Base-by-base conservation (phyloP, 495 filamentous ascomycete species). In the Chaetomium fimeti region DNA sequence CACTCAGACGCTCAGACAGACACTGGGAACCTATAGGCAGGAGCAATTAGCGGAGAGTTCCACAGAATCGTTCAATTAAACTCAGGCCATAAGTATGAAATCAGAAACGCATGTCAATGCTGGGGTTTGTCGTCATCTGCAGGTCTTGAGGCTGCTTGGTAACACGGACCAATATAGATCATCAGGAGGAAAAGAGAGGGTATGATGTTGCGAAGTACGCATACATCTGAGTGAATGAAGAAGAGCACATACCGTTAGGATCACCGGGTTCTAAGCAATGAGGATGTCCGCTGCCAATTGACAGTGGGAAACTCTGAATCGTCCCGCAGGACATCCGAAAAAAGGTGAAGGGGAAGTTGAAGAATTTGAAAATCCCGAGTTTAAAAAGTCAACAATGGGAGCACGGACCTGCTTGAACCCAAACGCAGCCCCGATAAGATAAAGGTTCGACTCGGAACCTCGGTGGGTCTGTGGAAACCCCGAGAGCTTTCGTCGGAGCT, bases 101-200 rank as follows among this genome's bases (percentile, higher is more conserved):
- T 96, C 92, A 96, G 92, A 91, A 84, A 77, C 88, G 90, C 91
- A 88, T 85, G 58, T 83, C 79, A 79, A 89, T 90, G 79, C 79
- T 81, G 83, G 85, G 79, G 75, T 78, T 80, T 84, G 83, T 94
- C 92, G 84, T 93, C 93, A 87, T 87, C 74, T 83, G 82, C 88
- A 89, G 89, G 89, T 94, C 91, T 96, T 96, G 91, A 91, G 84
- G 88, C 92, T 88, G 88, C 90, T 97, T 88, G 87, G 93, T 84
- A 97, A 96, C 92, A 97, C 92, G 93, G 93, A 96, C 93, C 91
- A 96, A 95, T 88, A 77, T 84, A 69, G 84, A 85, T 95, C 91
- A 95, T 96, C 92, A 96, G 85, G 72, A 96, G 85, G 72, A 76
- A 49, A 60, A 32, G 18, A 45, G 47, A 38, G 42, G 64, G 22